Base-by-base conservation (phyloP, 129 eudicot species). In the Kitagawia praeruptora region DNA sequence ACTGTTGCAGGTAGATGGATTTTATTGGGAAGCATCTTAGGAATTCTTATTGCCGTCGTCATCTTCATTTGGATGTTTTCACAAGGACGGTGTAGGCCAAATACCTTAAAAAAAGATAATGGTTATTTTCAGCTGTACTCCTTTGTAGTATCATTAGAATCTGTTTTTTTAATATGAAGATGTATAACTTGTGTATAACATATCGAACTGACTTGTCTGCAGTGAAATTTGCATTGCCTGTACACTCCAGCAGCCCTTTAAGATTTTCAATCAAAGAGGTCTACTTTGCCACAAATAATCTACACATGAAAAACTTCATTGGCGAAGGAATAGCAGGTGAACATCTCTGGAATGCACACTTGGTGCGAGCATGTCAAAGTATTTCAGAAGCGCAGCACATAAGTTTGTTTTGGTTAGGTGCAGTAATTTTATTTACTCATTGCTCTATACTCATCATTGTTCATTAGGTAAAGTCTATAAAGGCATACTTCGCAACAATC, bases 281-380 rank as follows among this genome's bases (percentile, higher is more conserved):
- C 51, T 85, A 80, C 80, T 71, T 80, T 34, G 95, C 95, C 66
- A 90, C 91, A 14, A 82, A 88, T 83, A 84, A 87, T 83, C 80
- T 90, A 75, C 78, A 80, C 72, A 70, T 74, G 13, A 41, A 54
- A 47, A 90, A 86, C 82, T 90, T 82, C 79, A 87, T 90, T 25
- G 95, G 95, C 37, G 88, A 90, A 86, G 95, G 95, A 72, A 90
- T 88, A 77, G 89, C 91, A 79, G 95, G 95, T 90, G 47, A 46
- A 27, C 9, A 14, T 75, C 58, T 73, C 27, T n/a, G 69, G 1
- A 44, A 1, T 15, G 10, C 34, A 27, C 51, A n/a, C 21, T 19
- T 4, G 13, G 38, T 73, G 19, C 21, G 11, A 46, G 8, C 51
- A n/a, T 41, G 28, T 74, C 51, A 39, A 27, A 75, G 8, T 28